These are phyloP conservation scores for Barnettozyma californica DNA, from an alignment of 805 yeast genomes.

Conservation along the genomic window DNA sequence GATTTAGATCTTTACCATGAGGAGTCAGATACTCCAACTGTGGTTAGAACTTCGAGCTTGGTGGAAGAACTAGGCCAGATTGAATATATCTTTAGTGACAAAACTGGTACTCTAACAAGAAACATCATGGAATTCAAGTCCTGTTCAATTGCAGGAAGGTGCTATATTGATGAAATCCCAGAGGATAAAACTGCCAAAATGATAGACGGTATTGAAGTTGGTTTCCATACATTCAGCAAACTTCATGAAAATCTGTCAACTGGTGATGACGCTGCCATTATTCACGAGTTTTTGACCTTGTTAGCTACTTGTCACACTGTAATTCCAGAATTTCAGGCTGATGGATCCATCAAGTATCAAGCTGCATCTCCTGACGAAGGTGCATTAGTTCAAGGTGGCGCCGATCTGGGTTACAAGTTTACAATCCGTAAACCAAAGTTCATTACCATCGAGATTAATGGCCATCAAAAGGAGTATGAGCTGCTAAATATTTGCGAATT, in stretches of 20 bases:
- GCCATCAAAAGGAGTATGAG: constrained; percentile 57
- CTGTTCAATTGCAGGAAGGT: constrained; percentile 87
- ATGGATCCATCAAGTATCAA: constrained; percentile 78
- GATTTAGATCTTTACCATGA: constrained; percentile 91
- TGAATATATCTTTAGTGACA: constrained; percentile 92
- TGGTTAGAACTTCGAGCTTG: constrained; percentile 88
- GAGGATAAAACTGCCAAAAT: constrained; percentile 76
- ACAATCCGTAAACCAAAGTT: constrained; percentile 80
- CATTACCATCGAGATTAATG: constrained; percentile 56
- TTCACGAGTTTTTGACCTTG: constrained; percentile 75
- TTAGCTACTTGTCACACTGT: constrained; percentile 96
- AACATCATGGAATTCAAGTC: constrained; percentile 96
- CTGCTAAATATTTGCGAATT: constrained; percentile 90
- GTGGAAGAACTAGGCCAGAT: constrained; percentile 98
- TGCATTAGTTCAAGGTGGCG: constrained; percentile 96
- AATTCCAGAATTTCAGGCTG: constrained; percentile 75
- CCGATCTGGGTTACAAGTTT: constrained; percentile 79
- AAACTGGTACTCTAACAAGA: constrained; percentile 94
- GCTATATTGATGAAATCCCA: constrained; percentile 84
- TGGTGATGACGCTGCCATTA: constrained; percentile 39
- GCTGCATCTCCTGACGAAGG: constrained; percentile 99
- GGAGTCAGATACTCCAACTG: constrained; percentile 87
- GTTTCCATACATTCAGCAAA: constrained; percentile 67
- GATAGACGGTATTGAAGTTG: constrained; percentile 77
- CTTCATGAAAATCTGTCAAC: constrained; percentile 45